Conservation (phyloP, 495 filamentous ascomycete species). For the Neurospora sp. region DNA sequence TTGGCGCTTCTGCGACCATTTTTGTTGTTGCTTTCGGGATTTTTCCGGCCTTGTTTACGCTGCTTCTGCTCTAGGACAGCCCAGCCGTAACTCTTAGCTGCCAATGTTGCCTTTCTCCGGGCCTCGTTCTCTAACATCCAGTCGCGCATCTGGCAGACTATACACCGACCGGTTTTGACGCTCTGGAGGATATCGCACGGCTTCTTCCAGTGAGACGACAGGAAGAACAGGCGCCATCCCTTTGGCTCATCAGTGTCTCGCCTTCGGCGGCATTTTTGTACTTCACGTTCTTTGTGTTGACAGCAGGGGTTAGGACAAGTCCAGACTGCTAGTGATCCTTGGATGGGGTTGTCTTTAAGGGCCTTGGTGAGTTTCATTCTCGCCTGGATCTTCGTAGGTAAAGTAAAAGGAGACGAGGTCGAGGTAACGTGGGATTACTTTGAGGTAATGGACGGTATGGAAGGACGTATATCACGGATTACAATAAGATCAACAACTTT, state of each 20-base stretch:
- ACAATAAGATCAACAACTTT: background rate
- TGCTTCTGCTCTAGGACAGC: background rate
- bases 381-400: background rate
- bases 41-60: background rate
- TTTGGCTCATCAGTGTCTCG: background rate
- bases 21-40: background rate
- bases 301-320: background rate
- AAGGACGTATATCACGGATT: background rate
- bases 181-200: background rate
- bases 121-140: background rate
- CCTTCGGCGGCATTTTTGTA: background rate
- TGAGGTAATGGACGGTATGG: background rate
- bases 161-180: background rate
- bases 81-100: background rate
- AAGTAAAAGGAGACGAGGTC: background rate
- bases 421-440: background rate
- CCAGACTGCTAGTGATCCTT: background rate
- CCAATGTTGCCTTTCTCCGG: background rate
- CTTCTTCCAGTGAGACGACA: background rate
- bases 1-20: background rate
- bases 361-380: background rate
- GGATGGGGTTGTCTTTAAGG: background rate
- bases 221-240: background rate
- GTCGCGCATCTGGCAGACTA: background rate
- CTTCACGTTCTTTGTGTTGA: background rate